Conservation (phyloP, 805 yeast species). For the Komagataella pastoris region DNA sequence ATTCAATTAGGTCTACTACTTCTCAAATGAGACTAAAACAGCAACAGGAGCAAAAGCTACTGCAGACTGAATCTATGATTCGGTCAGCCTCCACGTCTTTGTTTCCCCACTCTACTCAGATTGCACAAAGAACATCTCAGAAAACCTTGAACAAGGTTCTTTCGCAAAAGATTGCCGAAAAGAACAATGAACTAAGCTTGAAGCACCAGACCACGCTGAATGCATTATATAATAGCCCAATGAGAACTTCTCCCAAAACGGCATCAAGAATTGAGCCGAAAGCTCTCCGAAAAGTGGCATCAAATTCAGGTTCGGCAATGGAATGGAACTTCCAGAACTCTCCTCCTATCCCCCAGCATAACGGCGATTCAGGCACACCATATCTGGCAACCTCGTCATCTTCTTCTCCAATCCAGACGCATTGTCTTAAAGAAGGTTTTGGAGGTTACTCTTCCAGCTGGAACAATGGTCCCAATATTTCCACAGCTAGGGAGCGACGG, state of each 20-base stretch:
- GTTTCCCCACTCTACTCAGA: slow-evolving; percentile 8
- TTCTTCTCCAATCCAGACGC: not conserved
- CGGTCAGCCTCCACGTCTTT: not conserved
- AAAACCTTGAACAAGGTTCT: slow-evolving; percentile 20
- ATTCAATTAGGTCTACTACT: slow-evolving; percentile 5
- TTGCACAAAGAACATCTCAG: slow-evolving; percentile 15
- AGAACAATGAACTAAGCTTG: slow-evolving; percentile 14
- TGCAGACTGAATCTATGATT: slow-evolving; percentile 18
- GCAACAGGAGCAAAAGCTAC: not conserved
- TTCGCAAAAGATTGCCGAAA: slow-evolving; percentile 16
- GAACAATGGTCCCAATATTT: not conserved
- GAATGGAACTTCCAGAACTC: not conserved
- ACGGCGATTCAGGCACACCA: not conserved
- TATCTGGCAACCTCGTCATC: not conserved
- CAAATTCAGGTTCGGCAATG: not conserved
- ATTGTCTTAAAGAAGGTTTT: not conserved
- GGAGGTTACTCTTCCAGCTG: not conserved
- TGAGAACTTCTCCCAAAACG: not conserved
- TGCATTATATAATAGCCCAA: not conserved
- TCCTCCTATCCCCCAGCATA: not conserved
- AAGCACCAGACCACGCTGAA: slow-evolving; percentile 8
- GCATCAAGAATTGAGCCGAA: not conserved
- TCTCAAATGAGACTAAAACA: not conserved
- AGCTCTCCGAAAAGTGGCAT: slow-evolving; percentile 7
- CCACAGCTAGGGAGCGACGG: slow-evolving; percentile 8